Evolutionary conservation across 768 basidiomycete genomes (phyloP), one percentile per base, ranked within the genome.

Genomic region (Omphalotus guepiniiformis): DNA sequence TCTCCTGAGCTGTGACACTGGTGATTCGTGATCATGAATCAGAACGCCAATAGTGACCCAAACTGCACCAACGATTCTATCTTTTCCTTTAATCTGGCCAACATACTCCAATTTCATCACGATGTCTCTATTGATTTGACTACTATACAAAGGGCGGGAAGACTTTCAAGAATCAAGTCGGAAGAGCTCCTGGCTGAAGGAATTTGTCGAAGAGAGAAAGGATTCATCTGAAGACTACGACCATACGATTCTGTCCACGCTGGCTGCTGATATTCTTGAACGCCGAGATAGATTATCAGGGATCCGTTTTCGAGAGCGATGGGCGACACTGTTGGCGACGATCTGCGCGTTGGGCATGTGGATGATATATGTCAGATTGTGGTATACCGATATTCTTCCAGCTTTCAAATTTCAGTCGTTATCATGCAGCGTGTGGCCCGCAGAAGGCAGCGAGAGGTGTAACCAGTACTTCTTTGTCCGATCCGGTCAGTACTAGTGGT

Each of bases 211-310:
- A 53, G 51, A 77, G 76, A 73, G 67, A 60, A 65, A 69, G 32
- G 74, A 82, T 13, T n/a, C n/a, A n/a, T n/a, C n/a, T n/a, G n/a
- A n/a, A n/a, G 85, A 89, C 55, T 84, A 93, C 69, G 89, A 85
- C 59, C 88, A 89, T 58, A 74, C 81, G 16, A 66, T 88, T 48
- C 79, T 93, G 22, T 75, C 83, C 19, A 63, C 69, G 39, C 74
- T 93, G 42, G 82, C 83, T 8, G 63, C 69, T 19, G 79, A 85
- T 58, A 85, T 93, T 47, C 78, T 82, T 58, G 80, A 83, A 51
- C 80, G 85, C 12, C 84, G 88, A 64, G 72, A 78, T 35, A 75
- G 78, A 49, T 77, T 93, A 12, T 80, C 84, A 1, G 90, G 90
- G 60, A 87, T 95, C 54, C 82, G 88, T 15, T 66, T 88, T 45